Conservation (phyloP, 139 green algal genomes). For the Chlamydomonas sphaeroides region DNA sequence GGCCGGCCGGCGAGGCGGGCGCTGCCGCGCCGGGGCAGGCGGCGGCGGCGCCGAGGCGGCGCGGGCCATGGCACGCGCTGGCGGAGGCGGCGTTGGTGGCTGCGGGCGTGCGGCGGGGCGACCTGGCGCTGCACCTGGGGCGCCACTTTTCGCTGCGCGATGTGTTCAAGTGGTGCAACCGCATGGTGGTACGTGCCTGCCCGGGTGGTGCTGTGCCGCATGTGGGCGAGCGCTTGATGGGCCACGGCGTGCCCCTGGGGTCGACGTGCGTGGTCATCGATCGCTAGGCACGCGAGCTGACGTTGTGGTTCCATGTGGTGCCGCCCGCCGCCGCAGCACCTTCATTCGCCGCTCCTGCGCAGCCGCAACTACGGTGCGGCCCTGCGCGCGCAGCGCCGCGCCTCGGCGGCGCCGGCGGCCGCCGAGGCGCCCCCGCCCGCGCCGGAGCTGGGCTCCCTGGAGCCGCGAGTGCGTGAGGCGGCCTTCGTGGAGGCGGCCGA, state of each 20-base stretch:
- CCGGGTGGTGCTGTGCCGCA: too few relatives aligned
- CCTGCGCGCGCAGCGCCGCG: conserved; percentile 2
- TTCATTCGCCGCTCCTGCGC: background rate
- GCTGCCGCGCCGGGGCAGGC: background rate
- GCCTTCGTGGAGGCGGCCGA: conserved; percentile 62
- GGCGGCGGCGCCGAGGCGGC: background rate
- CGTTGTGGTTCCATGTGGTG: too few relatives aligned
- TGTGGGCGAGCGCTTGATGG: too few relatives aligned
- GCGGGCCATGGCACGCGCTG: conserved; percentile 33
- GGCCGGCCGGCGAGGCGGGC: background rate
- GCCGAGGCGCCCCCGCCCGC: background rate
- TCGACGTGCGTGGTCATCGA: too few relatives aligned
- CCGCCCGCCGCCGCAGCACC: conserved; percentile 15
- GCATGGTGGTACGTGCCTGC: conserved; percentile 85
- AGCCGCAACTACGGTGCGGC: background rate
- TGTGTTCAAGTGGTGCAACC: conserved; percentile 84
- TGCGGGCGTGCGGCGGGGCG: conserved; percentile 59
- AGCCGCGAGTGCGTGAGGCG: conserved; percentile 46
- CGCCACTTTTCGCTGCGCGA: conserved; percentile 82
- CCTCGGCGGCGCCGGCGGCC: background rate
- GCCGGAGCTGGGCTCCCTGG: conserved; percentile 31
- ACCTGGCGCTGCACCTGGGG: conserved; percentile 67
- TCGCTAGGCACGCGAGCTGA: too few relatives aligned
- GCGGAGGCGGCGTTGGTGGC: conserved; percentile 53
- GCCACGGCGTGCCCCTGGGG: too few relatives aligned